Percentiles rank a stretch among this genome's conserved stretches.
Conservation (phyloP, 2,329 filamentous ascomycete genomes). For the Dothistroma septosporum region DNA sequence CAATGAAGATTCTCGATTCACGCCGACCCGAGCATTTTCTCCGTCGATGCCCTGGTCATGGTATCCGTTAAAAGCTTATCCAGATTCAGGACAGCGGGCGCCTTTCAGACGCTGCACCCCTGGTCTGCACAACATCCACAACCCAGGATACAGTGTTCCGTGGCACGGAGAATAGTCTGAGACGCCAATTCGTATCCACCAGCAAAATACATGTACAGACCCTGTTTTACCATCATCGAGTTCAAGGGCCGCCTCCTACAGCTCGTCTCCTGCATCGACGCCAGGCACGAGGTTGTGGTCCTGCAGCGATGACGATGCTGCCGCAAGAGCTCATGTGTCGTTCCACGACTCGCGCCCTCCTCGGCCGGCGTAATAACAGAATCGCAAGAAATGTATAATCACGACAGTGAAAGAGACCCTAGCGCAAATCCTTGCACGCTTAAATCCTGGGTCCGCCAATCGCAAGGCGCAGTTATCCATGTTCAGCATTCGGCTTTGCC, state of each 20-base stretch:
- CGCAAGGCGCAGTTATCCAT: conserved; percentile 5
- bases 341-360: background rate
- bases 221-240: background rate
- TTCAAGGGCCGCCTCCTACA: background rate
- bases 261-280: no score
- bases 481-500: background rate
- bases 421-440: background rate
- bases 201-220: background rate
- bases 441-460: conserved; percentile 4
- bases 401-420: background rate
- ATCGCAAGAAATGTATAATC: background rate
- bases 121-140: background rate
- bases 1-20: background rate
- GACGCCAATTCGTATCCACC: background rate
- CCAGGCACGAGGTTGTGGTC: background rate
- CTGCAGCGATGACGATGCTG: background rate
- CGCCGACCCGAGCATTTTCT: background rate
- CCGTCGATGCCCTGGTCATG: background rate
- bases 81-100: background rate
- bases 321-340: background rate
- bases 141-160: no score
- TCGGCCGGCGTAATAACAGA: background rate
- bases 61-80: background rate
- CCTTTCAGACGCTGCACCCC: background rate
- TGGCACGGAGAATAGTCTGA: background rate